Conservation (phyloP, 306 rosid genomes). For the Medicago lupulina region DNA sequence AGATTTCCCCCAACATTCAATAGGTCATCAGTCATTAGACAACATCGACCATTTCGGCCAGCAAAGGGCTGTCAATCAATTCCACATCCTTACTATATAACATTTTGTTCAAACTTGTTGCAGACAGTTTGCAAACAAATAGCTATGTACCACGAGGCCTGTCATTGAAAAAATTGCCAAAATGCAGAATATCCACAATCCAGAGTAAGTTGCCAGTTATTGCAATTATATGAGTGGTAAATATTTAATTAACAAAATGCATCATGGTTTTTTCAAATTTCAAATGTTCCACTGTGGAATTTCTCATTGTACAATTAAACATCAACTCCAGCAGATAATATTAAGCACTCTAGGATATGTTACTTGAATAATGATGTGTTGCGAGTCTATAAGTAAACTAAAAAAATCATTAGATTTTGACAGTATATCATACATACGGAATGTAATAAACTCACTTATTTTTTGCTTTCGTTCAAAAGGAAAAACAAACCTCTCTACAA, state of each 20-base stretch:
- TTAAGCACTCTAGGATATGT: neutral
- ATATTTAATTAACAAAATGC: neutral
- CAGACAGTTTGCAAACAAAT: conserved; percentile 8
- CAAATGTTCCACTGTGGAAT: neutral
- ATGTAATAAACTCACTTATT: conserved; percentile 3
- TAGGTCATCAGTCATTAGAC: neutral
- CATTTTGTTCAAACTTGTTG: conserved; percentile 10
- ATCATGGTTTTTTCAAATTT: no score
- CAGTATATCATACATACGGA: neutral
- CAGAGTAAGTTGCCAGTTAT: neutral
- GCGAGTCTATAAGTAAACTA: conserved; percentile 26
- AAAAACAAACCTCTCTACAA: conserved; percentile 69
- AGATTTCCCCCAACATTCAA: neutral
- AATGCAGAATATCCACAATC: conserved; percentile 14
- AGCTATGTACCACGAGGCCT: neutral
- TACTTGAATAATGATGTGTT: neutral
- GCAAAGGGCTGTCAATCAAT: conserved; percentile 27
- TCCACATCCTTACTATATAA: neutral
- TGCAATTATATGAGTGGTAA: neutral
- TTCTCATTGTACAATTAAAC: conserved; percentile 1
- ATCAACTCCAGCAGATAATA: conserved; percentile 25
- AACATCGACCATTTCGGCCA: conserved; percentile 3
- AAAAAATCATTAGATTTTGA: conserved; percentile 20
- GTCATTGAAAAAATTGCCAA: neutral
- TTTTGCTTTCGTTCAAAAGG: conserved; percentile 29